phyloP scores from a whole-genome alignment of 768 basidiomycete genomes.

The Mycena venus region DNA sequence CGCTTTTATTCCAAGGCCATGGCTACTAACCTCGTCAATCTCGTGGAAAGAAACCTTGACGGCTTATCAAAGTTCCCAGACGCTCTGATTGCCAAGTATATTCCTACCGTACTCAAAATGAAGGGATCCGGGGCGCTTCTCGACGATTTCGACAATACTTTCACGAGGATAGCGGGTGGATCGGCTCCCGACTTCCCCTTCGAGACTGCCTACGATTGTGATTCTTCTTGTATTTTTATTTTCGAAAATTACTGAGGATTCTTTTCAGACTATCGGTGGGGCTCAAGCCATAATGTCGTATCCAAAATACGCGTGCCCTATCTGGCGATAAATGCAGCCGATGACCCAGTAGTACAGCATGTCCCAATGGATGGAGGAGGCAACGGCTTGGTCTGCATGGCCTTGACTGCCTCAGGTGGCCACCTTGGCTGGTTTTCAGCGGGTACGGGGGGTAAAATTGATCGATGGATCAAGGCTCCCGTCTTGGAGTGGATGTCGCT shows the following conservation, averaged over 20 bases:
- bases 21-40: constrained; percentile 77
- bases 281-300: constrained; percentile 73
- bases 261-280: constrained; percentile 52
- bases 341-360: constrained; percentile 81
- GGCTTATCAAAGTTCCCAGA: constrained; percentile 64
- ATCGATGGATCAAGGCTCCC: constrained; percentile 79
- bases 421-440: constrained; percentile 90
- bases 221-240: not conserved
- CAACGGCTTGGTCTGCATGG: constrained; percentile 70
- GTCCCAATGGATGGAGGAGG: constrained; percentile 70
- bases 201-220: constrained; percentile 54
- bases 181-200: constrained; percentile 68
- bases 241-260: not conserved
- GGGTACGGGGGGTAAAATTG: constrained; percentile 50
- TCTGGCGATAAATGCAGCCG: constrained; percentile 79
- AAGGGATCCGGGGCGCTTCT: constrained; percentile 71
- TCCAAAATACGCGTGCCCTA: constrained; percentile 76
- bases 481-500: constrained; percentile 80
- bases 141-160: constrained; percentile 69
- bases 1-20: constrained; percentile 84
- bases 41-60: constrained; percentile 66
- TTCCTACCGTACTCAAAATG: constrained; percentile 58
- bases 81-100: constrained; percentile 63
- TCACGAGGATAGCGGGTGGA: constrained; percentile 81
- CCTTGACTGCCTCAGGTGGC: constrained; percentile 74